Evolutionary conservation across 805 yeast genomes (phyloP).

Genomic region (Saccharomyces paradoxus): DNA sequence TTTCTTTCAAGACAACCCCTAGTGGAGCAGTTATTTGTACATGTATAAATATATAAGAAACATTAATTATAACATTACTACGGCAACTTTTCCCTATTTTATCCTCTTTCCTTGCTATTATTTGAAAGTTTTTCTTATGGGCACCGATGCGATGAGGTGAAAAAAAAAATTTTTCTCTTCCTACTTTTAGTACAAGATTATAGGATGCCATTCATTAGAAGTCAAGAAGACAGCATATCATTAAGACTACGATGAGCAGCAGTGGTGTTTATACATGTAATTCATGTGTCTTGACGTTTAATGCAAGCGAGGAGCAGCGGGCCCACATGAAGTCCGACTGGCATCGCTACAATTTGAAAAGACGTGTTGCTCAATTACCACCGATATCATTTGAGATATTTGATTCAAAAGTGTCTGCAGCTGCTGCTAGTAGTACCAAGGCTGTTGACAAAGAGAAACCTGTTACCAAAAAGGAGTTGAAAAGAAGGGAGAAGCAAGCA

Average conservation of each 20-base stretch:
- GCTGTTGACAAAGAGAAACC: constrained; percentile 21
- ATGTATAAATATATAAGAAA: neutral
- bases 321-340: constrained; percentile 94
- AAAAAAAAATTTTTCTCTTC: neutral
- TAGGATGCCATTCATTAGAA: neutral
- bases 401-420: constrained; percentile 53
- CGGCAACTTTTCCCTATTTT: neutral
- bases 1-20: neutral
- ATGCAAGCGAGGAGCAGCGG: constrained; percentile 70
- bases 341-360: constrained; percentile 93
- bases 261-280: constrained; percentile 57
- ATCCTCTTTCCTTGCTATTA: neutral
- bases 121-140: neutral
- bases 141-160: neutral
- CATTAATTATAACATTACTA: neutral
- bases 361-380: constrained; percentile 84
- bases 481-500: constrained; percentile 37
- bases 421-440: constrained; percentile 20
- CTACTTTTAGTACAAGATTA: neutral
- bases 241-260: neutral
- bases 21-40: neutral
- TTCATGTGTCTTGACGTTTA: constrained; percentile 76
- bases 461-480: constrained; percentile 35
- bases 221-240: neutral
- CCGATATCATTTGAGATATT: constrained; percentile 59